Percentiles rank a stretch among this genome's conserved stretches.
phyloP scores from a whole-genome alignment of 2,329 filamentous ascomycete genomes.

The Pyricularia grisea region DNA sequence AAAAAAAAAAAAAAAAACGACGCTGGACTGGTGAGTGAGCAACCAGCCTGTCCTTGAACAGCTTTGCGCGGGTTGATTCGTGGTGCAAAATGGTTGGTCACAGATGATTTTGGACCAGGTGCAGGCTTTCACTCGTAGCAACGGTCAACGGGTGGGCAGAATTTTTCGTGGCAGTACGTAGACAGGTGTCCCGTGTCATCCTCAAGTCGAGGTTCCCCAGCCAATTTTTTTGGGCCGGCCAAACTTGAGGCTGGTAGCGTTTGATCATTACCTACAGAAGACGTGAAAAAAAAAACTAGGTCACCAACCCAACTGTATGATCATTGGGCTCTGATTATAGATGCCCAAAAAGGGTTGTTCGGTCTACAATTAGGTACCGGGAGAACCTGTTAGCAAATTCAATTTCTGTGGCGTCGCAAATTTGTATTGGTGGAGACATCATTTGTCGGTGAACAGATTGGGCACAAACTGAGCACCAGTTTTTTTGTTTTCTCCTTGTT shows the following conservation, averaged over 20 bases:
- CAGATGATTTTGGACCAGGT: background rate
- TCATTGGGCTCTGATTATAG: background rate
- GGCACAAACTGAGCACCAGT: background rate
- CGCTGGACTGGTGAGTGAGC: background rate
- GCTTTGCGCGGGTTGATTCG: background rate
- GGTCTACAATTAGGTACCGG: background rate
- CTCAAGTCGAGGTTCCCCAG: background rate
- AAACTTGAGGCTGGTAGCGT: background rate
- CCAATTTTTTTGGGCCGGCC: background rate
- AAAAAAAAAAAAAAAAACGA: background rate
- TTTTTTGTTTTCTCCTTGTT: background rate
- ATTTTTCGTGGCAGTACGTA: background rate
- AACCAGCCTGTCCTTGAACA: background rate
- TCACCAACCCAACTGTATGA: background rate
- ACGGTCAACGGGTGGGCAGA: background rate
- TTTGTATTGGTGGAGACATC: background rate
- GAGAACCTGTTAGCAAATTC: background rate
- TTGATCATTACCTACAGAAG: background rate
- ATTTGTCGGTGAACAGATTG: background rate
- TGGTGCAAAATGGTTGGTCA: slow-evolving; percentile 1
- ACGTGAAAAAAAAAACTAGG: background rate
- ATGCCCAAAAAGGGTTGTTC: background rate
- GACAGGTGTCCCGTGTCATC: background rate
- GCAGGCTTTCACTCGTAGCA: background rate
- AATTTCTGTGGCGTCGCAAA: background rate